Percentiles rank a stretch among this genome's conserved stretches.
Evolutionary conservation across 305 asterid species (phyloP).

Genomic region (Ajuga reptans): DNA sequence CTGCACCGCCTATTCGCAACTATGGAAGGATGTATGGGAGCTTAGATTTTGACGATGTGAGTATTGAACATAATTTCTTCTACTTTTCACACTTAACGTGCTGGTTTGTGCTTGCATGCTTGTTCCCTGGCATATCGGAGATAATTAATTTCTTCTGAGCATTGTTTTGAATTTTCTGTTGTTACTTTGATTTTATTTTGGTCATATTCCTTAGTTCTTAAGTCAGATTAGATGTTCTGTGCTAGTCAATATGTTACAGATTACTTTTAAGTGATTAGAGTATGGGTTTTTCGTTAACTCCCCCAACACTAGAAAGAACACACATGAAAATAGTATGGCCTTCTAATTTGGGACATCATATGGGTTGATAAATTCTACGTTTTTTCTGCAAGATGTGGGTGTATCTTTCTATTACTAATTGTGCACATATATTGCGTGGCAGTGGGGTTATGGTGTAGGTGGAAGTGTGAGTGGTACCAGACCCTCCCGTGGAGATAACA

Average conservation of each 20-base stretch:
- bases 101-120: background rate
- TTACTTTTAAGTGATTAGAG: no score
- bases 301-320: no score
- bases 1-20: conserved; percentile 73
- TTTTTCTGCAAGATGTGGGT: background rate
- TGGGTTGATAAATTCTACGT: background rate
- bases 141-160: background rate
- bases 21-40: conserved; percentile 90
- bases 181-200: background rate
- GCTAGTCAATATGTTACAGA: no score
- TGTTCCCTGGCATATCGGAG: background rate
- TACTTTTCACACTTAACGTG: background rate
- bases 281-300: no score
- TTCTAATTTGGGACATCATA: background rate
- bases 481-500: conserved; percentile 68
- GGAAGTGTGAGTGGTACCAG: conserved; percentile 65
- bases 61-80: conserved; percentile 28
- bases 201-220: background rate
- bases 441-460: conserved; percentile 95
- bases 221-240: no score
- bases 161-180: background rate
- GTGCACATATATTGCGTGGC: conserved; percentile 23
- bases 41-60: conserved; percentile 86
- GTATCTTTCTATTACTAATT: background rate
- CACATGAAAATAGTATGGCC: background rate